Conservation (phyloP, 1,284 basidiomycete species). For the Melampsora abietis-canadensis region DNA sequence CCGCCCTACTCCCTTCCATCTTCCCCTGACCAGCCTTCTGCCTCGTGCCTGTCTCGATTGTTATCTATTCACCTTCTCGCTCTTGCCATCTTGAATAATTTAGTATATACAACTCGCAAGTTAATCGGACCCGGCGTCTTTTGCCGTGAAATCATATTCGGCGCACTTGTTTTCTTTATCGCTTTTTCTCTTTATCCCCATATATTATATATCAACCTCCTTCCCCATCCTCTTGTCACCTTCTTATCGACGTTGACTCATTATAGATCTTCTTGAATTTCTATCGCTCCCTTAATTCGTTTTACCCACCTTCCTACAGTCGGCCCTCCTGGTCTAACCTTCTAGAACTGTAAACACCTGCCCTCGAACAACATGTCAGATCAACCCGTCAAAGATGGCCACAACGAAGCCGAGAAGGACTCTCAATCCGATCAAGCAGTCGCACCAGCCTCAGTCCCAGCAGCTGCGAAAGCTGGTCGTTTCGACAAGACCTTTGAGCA, state of each 20-base stretch:
- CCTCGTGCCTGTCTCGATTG: neutral
- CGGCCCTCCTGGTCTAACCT: too few relatives aligned
- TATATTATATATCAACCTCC: neutral
- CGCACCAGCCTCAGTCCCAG: neutral
- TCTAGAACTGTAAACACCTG: neutral
- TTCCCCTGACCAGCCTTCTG: neutral
- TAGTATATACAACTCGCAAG: neutral
- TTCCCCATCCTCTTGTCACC: neutral
- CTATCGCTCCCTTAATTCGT: neutral
- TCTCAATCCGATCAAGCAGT: slow-evolving; percentile 1
- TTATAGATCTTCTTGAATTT: neutral
- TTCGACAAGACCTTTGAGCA: slow-evolving; percentile 40
- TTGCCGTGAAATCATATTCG: neutral
- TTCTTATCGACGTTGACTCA: neutral
- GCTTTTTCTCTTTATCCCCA: neutral
- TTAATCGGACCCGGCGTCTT: neutral
- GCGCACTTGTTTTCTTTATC: too few relatives aligned
- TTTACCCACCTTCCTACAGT: neutral
- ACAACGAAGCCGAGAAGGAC: slow-evolving; percentile 3
- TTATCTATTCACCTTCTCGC: neutral
- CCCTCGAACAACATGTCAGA: neutral
- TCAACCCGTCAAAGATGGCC: slow-evolving; percentile 3
- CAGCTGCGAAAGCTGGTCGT: slow-evolving; percentile 45
- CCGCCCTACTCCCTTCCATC: neutral
- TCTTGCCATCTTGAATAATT: neutral